Base-by-base conservation (phyloP, 139 green algal species). In the Pycnococcus provasolii region DNA sequence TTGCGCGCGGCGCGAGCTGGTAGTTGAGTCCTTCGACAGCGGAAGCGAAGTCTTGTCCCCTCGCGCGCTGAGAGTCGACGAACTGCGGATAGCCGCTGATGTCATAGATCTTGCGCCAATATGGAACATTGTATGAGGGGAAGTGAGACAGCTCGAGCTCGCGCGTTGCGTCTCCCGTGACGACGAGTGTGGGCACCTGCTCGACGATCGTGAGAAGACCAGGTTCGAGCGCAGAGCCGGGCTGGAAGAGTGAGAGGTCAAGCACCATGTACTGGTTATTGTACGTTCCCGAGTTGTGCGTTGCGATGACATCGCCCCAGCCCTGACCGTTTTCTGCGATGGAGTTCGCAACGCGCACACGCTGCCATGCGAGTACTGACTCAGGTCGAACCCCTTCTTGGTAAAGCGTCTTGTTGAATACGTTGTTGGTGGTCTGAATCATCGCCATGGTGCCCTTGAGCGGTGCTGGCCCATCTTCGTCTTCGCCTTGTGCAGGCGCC, bases 261-360 rank as follows among this genome's bases (percentile, higher is more conserved):
- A 91, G 71, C 1, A 92, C 68, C 73, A 88, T 82, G 72, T 89
- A 91, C 67, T 88, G 85, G 70, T 88, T 89, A 75, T 90, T 91
- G 77, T 90, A 86, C 41, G 78, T 85, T 8, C 75, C 79, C 0
- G 43, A 73, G 74, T 91, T 88, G 60, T 84, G 66, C 0, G 60
- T 71, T 8, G 62, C 64, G 54, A 93, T 80, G 2, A 73, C 37
- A 2, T 46, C 13, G 6, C 69, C 67, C 84, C 85, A 90, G 47
- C 79, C 60, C 7, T 64, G 37, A 5, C 81, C 85, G 66, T 61
- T 75, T 7, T 1, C 51, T 1, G 77, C 76, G 51, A 89, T 63
- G 57, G 76, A 77, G 77, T 86, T 89, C 37, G 86, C 86, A 9
- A 75, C 78, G 6, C 76, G 50, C 53, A 86, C 76, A 1, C 86